phyloP scores from a whole-genome alignment of 768 basidiomycete species.

The Psilocybe cyanescens region DNA sequence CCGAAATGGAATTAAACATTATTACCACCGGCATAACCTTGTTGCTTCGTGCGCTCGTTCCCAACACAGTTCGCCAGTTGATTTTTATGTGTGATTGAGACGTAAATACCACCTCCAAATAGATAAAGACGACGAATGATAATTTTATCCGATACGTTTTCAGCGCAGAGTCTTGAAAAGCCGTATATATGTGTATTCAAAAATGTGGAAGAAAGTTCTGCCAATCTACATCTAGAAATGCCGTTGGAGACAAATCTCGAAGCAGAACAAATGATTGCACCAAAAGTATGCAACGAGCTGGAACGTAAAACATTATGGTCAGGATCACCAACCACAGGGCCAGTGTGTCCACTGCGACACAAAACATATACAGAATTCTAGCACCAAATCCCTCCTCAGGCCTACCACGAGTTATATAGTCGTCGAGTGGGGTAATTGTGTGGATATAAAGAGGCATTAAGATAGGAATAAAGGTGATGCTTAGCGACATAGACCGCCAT shows the following conservation, averaged over 20 bases:
- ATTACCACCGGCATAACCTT: not conserved
- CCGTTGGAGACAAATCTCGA: not conserved
- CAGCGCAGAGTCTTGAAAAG: no score
- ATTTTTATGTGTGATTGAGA: no score
- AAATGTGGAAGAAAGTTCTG: not conserved
- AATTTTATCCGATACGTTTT: no score
- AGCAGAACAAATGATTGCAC: not conserved
- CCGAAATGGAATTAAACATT: not conserved
- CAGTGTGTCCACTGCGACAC: not conserved
- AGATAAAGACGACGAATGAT: no score
- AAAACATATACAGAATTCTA: not conserved
- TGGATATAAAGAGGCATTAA: no score
- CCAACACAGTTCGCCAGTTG: no score
- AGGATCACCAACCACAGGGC: not conserved
- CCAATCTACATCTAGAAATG: slow-evolving; percentile 2
- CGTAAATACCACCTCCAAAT: no score
- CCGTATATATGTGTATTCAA: not conserved
- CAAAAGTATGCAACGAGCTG: not conserved
- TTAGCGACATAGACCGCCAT: slow-evolving; percentile 3
- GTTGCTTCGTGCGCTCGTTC: no score
- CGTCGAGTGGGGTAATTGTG: no score
- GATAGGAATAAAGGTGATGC: no score
- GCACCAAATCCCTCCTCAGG: not conserved
- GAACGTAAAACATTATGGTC: not conserved
- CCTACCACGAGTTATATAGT: no score